Percentiles rank a stretch among this genome's conserved stretches.
Conservation (phyloP, 2,329 filamentous ascomycete species). For the Elsinoe perseae region DNA sequence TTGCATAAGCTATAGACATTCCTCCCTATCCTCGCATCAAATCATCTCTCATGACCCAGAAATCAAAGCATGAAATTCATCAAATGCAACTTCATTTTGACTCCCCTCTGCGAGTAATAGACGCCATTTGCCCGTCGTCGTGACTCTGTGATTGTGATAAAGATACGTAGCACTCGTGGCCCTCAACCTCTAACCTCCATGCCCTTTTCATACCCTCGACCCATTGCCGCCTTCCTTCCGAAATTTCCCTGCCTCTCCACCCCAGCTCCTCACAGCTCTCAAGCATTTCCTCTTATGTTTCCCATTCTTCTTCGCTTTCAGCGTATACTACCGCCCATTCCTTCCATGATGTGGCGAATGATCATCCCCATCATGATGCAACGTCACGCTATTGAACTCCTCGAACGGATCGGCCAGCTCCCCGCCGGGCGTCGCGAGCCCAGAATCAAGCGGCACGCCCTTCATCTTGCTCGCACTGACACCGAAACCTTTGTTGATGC, state of each 20-base stretch:
- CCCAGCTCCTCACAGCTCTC: slow-evolving; percentile 1
- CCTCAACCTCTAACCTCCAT: not conserved
- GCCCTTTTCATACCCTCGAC: not conserved
- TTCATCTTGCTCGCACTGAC: slow-evolving; percentile 44
- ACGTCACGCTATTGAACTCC: slow-evolving; percentile 95
- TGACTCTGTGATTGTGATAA: slow-evolving; percentile 12
- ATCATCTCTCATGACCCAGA: not conserved
- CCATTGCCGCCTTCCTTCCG: not conserved
- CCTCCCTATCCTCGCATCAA: not conserved
- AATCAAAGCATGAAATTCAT: not conserved
- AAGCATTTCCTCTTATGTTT: not conserved
- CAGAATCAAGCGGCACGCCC: slow-evolving; percentile 80
- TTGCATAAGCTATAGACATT: not conserved
- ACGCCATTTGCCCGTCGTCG: slow-evolving; percentile 3
- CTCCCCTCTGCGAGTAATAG: not conserved
- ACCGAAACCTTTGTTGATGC: slow-evolving; percentile 31
- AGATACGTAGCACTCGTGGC: slow-evolving; percentile 8
- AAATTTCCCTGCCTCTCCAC: not conserved
- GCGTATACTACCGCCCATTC: not conserved
- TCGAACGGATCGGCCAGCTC: slow-evolving; percentile 87
- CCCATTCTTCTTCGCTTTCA: not conserved
- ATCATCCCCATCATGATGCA: slow-evolving; percentile 88
- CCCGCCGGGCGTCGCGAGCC: slow-evolving; percentile 72
- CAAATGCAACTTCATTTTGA: slow-evolving; percentile 3
- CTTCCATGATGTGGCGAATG: slow-evolving; percentile 2